Percentiles rank a stretch among this genome's conserved stretches.
These are phyloP conservation scores for Mortierella sp. DNA, from an alignment of 371 early-diverging fungal genomes.

Conservation along the genomic window DNA sequence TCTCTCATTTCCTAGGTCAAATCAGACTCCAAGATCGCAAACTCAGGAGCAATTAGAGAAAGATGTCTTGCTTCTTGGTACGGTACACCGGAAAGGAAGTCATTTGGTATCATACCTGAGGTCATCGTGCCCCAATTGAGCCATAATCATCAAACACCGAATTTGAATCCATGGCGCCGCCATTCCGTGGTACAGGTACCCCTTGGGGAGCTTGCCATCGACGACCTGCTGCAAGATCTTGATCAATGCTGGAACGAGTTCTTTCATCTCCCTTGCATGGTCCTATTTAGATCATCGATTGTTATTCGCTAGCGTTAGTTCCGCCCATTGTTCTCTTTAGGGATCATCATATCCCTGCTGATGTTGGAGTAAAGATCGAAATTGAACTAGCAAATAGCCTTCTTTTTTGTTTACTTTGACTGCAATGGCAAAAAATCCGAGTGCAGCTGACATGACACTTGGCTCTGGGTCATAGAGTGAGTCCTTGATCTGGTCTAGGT, in stretches of 20 bases:
- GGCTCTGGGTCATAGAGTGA: slow-evolving; percentile 50
- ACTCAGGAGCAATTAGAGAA: background rate
- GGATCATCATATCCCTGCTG: background rate
- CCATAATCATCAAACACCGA: slow-evolving; percentile 54
- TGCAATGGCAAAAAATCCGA: slow-evolving; percentile 37
- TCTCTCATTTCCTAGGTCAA: background rate
- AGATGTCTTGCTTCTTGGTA: background rate
- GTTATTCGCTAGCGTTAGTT: background rate
- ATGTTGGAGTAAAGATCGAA: background rate
- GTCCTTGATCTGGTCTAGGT: slow-evolving; percentile 42
- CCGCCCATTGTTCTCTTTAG: background rate
- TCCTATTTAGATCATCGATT: slow-evolving; percentile 14
- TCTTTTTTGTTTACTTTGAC: slow-evolving; percentile 29
- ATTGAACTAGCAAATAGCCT: background rate
- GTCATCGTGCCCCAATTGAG: slow-evolving; percentile 41
- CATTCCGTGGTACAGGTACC: slow-evolving; percentile 54
- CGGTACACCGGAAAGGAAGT: background rate
- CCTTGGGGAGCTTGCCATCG: slow-evolving; percentile 51
- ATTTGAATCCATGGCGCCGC: slow-evolving; percentile 57
- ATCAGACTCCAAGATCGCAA: background rate
- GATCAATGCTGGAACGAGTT: slow-evolving; percentile 34
- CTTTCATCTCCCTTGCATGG: slow-evolving; percentile 36
- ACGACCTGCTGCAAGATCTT: slow-evolving; percentile 50
- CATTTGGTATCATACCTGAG: slow-evolving; percentile 31
- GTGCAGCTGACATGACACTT: slow-evolving; percentile 58